Conservation (phyloP, 2,329 filamentous ascomycete species). For the Diaporthe batatas region DNA sequence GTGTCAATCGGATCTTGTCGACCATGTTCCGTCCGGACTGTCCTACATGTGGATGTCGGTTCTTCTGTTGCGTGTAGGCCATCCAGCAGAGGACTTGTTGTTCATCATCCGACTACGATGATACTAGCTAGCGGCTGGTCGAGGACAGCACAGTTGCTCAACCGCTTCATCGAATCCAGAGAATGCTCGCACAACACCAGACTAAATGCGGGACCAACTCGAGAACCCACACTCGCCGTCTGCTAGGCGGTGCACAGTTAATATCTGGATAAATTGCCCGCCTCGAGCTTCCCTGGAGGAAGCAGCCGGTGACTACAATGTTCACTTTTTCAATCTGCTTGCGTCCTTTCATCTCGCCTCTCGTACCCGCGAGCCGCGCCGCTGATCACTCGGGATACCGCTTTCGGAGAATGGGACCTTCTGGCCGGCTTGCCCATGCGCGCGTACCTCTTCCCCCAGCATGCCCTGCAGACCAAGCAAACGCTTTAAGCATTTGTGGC, state of each 20-base stretch:
- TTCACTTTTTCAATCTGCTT: not conserved
- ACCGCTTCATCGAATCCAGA: conserved; percentile 25
- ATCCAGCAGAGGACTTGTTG: not conserved
- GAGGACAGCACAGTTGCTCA: not conserved
- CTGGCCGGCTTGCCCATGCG: not conserved
- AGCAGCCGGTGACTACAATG: too few relatives aligned
- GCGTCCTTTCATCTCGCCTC: not conserved
- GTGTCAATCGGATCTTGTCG: conserved; percentile 25
- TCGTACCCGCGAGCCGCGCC: not conserved
- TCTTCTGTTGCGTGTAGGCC: conserved; percentile 5
- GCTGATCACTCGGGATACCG: conserved; percentile 12
- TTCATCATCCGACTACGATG: not conserved
- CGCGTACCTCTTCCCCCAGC: not conserved
- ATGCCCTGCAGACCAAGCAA: not conserved
- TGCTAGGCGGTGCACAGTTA: conserved; percentile 27
- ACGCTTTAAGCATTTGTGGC: conserved; percentile 3
- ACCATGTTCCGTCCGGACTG: conserved; percentile 16
- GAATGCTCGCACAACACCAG: not conserved
- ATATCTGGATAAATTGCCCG: conserved; percentile 31
- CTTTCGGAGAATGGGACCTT: conserved; percentile 15
- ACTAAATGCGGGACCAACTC: not conserved
- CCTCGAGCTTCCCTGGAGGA: conserved; percentile 1
- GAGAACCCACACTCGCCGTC: not conserved
- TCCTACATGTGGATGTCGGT: not conserved
- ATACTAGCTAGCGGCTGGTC: not conserved